Percentiles rank a stretch among this genome's conserved stretches.
phyloP scores from a whole-genome alignment of 2,329 filamentous ascomycete species.

The Diplocarpon rosae region DNA sequence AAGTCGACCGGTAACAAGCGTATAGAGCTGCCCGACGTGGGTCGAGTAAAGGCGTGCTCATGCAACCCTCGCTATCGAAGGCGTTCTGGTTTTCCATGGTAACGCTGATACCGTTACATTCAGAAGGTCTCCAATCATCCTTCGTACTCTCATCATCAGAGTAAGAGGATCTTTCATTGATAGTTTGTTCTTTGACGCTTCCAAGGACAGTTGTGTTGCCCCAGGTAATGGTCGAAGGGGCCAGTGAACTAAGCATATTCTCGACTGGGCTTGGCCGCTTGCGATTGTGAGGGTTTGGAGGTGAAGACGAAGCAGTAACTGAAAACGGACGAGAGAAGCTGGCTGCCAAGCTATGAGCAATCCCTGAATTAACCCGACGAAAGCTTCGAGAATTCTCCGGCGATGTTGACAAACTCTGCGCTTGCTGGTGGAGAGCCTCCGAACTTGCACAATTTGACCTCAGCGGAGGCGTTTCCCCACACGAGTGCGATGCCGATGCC shows the following conservation, averaged over 20 bases:
- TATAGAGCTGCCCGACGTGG: slow-evolving; percentile 37
- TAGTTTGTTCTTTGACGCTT: slow-evolving; percentile 26
- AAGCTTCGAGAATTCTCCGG: slow-evolving; percentile 42
- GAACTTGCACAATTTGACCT: slow-evolving; percentile 36
- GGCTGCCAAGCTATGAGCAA: slow-evolving; percentile 44
- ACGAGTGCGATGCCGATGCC: slow-evolving; percentile 49
- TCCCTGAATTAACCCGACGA: slow-evolving; percentile 42
- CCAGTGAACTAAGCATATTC: slow-evolving; percentile 43
- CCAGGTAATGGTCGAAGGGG: slow-evolving; percentile 32
- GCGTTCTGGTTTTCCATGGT: slow-evolving; percentile 50
- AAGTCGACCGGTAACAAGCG: slow-evolving; percentile 51
- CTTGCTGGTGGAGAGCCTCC: slow-evolving; percentile 36
- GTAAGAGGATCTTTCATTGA: slow-evolving; percentile 16
- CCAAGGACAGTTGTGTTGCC: slow-evolving; percentile 29
- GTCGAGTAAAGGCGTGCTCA: slow-evolving; percentile 47
- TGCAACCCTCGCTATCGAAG: slow-evolving; percentile 59
- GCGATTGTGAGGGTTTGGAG: slow-evolving; percentile 32
- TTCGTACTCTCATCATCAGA: slow-evolving; percentile 24
- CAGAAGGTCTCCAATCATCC: slow-evolving; percentile 14
- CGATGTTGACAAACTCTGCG: slow-evolving; percentile 47
- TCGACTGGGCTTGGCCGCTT: slow-evolving; percentile 54
- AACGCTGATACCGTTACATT: slow-evolving; percentile 30
- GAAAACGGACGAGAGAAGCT: slow-evolving; percentile 37
- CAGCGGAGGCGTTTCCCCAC: slow-evolving; percentile 47
- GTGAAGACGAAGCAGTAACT: slow-evolving; percentile 32